Conservation (phyloP, 2,329 filamentous ascomycete species). For the Neurospora crassa region DNA sequence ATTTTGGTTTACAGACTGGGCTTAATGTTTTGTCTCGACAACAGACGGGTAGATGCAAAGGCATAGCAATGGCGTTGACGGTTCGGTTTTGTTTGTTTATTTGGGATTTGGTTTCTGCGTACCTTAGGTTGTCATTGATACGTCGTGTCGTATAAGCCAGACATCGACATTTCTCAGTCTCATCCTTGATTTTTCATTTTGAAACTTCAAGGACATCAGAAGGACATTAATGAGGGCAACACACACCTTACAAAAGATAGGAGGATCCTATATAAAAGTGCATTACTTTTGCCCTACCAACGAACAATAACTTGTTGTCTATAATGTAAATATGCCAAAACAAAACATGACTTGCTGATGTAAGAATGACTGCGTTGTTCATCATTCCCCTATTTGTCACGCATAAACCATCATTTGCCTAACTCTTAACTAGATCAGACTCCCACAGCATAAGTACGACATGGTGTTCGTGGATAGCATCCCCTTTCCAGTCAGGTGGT, state of each 20-base stretch:
- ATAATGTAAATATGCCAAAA: neutral
- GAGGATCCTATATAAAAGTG: neutral
- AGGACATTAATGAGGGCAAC: no score
- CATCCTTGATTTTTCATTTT: no score
- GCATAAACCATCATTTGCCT: neutral
- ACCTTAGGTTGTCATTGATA: neutral
- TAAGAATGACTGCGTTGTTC: neutral
- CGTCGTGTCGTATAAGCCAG: neutral
- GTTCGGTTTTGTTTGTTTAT: constrained; percentile 9
- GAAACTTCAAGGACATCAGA: no score
- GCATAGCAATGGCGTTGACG: constrained; percentile 27
- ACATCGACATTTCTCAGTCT: neutral
- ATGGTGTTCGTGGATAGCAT: neutral
- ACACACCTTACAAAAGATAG: neutral
- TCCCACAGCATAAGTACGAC: neutral
- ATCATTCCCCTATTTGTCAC: neutral
- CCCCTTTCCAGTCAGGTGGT: neutral
- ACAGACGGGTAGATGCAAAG: neutral
- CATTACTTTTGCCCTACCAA: neutral
- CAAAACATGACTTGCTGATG: neutral
- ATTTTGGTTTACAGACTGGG: neutral
- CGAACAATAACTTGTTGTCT: neutral
- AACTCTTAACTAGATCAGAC: neutral
- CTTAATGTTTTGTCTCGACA: neutral
- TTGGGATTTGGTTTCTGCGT: neutral